These are phyloP conservation scores for Alternaria tenuissima DNA, from an alignment of 2,329 filamentous ascomycete genomes.

Conservation along the genomic window DNA sequence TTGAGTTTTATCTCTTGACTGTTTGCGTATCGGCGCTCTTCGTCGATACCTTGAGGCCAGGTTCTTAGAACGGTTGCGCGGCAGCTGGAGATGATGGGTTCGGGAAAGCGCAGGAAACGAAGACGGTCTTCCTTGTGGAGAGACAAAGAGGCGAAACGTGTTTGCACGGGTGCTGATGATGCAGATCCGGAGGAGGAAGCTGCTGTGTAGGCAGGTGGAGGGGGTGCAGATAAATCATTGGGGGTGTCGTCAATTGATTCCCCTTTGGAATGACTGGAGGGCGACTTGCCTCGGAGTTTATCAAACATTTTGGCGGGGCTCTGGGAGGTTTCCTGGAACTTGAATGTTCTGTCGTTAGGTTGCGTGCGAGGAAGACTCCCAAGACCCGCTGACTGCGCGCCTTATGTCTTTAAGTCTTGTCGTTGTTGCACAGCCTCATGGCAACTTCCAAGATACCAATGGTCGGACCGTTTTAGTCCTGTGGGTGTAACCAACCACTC, in stretches of 20 bases:
- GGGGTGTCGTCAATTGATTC: slow-evolving; percentile 6
- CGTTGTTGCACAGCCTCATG: neutral
- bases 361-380: neutral
- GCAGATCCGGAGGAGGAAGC: slow-evolving; percentile 15
- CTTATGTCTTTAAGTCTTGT: neutral
- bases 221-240: slow-evolving; percentile 9
- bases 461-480: neutral
- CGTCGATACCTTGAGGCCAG: slow-evolving; percentile 46
- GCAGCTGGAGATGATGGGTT: slow-evolving; percentile 35
- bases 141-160: slow-evolving; percentile 34
- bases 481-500: neutral
- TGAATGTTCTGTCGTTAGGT: neutral
- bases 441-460: neutral
- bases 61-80: slow-evolving; percentile 28
- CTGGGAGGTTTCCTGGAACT: neutral
- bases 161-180: slow-evolving; percentile 22
- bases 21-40: slow-evolving; percentile 41
- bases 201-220: slow-evolving; percentile 18
- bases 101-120: slow-evolving; percentile 50
- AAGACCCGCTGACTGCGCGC: neutral
- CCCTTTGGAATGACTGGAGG: slow-evolving; percentile 21
- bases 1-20: slow-evolving; percentile 51
- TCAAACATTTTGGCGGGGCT: slow-evolving; percentile 17
- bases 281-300: slow-evolving; percentile 22
- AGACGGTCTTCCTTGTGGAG: slow-evolving; percentile 34